Base-by-base conservation (phyloP, 2,329 filamentous ascomycete genomes). In the Diplodia intermedia region DNA sequence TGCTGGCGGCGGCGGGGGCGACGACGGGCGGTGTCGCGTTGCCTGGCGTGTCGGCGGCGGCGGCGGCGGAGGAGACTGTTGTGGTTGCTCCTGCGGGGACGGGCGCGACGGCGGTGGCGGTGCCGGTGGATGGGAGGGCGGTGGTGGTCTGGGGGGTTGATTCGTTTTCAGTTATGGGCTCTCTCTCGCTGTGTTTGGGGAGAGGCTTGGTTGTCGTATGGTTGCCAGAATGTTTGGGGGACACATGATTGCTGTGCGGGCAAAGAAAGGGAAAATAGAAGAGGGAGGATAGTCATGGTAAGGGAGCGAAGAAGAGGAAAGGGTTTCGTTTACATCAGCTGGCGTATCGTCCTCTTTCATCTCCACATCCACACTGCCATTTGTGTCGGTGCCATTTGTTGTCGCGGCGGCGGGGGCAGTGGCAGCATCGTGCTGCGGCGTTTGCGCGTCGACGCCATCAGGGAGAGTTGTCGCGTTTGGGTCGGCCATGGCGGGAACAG, bases 331-430 rank as follows among this genome's bases (percentile, higher is more conserved):
- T 71, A 75, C 75, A 68, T 76, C 74, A 66, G 68, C 70, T 14
- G 70, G 49, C 6, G 38, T 36, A 65, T 77, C 76, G 63, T 77
- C 76, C 61, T 79, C 77, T 67, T 78, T 79, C 77, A 79, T 79
- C 66, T 77, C 76, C 5, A 76, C 68, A 63, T 79, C 77, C 31
- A 61, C 61, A 26, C 47, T 67, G 68, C 36, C 60, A 26, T 69
- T 56, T 26, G 62, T 60, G 29, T 69, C 69, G 57, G 70, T 69
- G 60, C 74, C 75, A 53, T 77, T 78, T n/a, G 72, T 50, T 14
- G 50, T 40, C 11, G 66, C 47, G 38, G 50, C 52, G 23, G 52
- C 40, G 26, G 52, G 40, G 31, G 36, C 23, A 49, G 57, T 40
- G 31, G 36, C 23, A 49, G 57, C 47, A 26, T 63, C 60, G 26